Base-by-base conservation (phyloP, 1,139 yeast genomes). In the Zhuliangozyma blackwelliae region DNA sequence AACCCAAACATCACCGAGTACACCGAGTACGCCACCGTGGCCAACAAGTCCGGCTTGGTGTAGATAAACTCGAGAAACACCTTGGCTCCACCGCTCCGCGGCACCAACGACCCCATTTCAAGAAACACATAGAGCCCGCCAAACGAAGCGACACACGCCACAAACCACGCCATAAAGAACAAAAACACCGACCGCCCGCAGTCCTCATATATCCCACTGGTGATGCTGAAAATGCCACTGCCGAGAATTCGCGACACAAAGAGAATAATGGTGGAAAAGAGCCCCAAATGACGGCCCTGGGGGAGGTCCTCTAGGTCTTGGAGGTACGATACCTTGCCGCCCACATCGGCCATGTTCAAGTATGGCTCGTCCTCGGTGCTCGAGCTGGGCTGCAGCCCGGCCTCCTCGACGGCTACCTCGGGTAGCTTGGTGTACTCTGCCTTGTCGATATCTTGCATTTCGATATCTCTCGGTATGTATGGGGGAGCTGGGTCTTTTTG, bases 31-130 rank as follows among this genome's bases (percentile, higher is more conserved):
- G 79, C 65, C 7, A 80, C 86, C 35, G 82, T 74, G 35, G 77
- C 72, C 54, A 82, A 57, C 63, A 78, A 63, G 37, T 62, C 65
- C 0, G 90, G 92, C 43, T 61, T 72, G 37, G 72, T 68, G 51
- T 79, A 83, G 19, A 82, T 75, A 44, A 72, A 75, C 51, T 82
- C 90, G 43, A 83, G 57, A 45, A 83, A 83, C 13, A 78, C 81
- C 50, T 83, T 83, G 27, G 81, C 73, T 0, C 92, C 94, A 3
- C 94, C 92, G 46, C 82, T 78, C 51, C 85, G 62, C 0, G 90
- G 89, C 8, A 82, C 68, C 47, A 81, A 66, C 5, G 83, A 75
- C 0, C 92, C 90, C 44, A 82, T 59, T 50, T 83, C 92, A 35
- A 83, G 57, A 52, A 74, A 83, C 25, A 82, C 73, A 49, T 71